A percentile compares a stretch with the other conserved stretches of the same genome.
Evolutionary conservation across 176 grass and related monocot genomes (phyloP).

Genomic region (Panicum miliaceum): DNA sequence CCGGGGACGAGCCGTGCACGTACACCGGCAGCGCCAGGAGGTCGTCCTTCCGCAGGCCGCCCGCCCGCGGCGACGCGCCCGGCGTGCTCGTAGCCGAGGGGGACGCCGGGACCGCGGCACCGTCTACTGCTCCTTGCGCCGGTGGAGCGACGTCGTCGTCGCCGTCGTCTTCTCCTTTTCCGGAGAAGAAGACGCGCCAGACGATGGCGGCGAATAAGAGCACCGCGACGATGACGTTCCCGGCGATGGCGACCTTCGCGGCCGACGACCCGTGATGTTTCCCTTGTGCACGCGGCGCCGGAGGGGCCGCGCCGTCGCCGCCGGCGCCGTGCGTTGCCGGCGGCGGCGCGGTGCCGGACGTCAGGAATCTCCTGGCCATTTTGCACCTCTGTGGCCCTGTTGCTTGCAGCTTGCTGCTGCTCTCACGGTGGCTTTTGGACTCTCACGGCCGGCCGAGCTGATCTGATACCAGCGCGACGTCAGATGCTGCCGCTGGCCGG

Average conservation of each 20-base stretch:
- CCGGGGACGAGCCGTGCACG: slow-evolving; percentile 38
- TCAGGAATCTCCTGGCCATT: slow-evolving; percentile 38
- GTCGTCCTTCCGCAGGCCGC: slow-evolving; percentile 23
- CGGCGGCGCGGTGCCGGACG: not conserved
- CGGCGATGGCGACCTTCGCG: slow-evolving; percentile 39
- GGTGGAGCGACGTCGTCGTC: not conserved
- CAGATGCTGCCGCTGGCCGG: slow-evolving; percentile 5
- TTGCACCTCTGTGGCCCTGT: too few relatives aligned
- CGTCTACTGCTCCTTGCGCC: not conserved
- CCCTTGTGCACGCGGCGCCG: not conserved
- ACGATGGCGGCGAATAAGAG: slow-evolving; percentile 46
- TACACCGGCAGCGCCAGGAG: slow-evolving; percentile 55
- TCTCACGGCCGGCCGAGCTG: not conserved
- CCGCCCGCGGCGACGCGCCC: slow-evolving; percentile 24
- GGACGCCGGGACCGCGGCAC: not conserved
- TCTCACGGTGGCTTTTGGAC: not conserved
- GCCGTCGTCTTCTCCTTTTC: not conserved
- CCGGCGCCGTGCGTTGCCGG: not conserved
- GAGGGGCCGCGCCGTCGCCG: not conserved
- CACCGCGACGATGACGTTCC: slow-evolving; percentile 41
- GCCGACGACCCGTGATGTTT: not conserved
- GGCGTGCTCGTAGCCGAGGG: slow-evolving; percentile 41
- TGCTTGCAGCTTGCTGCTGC: too few relatives aligned
- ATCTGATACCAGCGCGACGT: not conserved
- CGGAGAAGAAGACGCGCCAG: slow-evolving; percentile 55